A percentile compares a stretch with the other conserved stretches of the same genome.
These are phyloP conservation scores for Malus hybrid DNA, from an alignment of 331 rosid genomes.

Conservation along the genomic window DNA sequence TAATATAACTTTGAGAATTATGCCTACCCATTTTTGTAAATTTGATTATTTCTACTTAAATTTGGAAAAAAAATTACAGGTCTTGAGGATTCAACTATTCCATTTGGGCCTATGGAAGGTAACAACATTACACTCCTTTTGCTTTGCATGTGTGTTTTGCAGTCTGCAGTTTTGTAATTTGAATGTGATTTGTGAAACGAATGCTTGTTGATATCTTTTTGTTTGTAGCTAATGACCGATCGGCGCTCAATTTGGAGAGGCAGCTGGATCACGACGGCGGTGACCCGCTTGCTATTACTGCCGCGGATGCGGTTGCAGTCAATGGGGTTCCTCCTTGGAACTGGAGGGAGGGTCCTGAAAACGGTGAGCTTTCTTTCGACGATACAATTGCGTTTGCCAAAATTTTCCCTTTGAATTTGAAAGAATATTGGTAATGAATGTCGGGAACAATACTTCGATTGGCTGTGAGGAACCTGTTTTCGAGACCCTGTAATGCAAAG, in stretches of 20 bases:
- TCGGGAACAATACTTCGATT: not conserved
- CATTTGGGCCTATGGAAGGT: slow-evolving; percentile 26
- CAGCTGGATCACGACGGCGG: slow-evolving; percentile 22
- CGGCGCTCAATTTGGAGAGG: slow-evolving; percentile 21
- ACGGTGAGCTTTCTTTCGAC: slow-evolving; percentile 3
- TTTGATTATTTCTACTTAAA: not conserved
- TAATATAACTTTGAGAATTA: not conserved
- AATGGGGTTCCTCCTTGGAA: slow-evolving; percentile 25
- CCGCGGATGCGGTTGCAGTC: slow-evolving; percentile 17
- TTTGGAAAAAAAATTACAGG: not conserved
- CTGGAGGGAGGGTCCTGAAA: slow-evolving; percentile 25
- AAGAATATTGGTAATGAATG: not conserved
- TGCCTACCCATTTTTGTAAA: not conserved
- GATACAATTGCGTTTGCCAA: not conserved
- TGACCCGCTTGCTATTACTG: slow-evolving; percentile 23
- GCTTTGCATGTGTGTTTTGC: not conserved
- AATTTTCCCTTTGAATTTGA: not conserved
- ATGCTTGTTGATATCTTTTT: not conserved
- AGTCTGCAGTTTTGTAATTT: not conserved
- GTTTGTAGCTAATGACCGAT: slow-evolving; percentile 8
- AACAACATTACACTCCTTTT: not conserved
- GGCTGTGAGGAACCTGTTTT: not conserved
- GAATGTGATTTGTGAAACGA: not conserved
- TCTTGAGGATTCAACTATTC: slow-evolving; percentile 16
- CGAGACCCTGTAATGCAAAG: not conserved